Base-by-base conservation (phyloP, 1,139 yeast genomes). In the Yamadazyma buinensis region DNA sequence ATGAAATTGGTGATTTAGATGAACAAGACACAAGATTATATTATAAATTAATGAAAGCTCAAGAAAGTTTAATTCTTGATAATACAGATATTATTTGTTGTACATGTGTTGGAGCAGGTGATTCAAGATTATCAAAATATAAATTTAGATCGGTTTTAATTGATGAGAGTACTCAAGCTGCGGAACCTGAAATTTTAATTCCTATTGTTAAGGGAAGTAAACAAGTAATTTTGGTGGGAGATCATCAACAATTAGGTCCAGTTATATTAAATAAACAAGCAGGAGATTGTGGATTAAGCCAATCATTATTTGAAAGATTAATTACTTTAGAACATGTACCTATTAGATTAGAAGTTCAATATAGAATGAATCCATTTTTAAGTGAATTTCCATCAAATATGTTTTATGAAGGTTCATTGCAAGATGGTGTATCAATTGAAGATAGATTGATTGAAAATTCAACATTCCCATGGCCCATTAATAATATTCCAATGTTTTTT, bases 31-130 rank as follows among this genome's bases (percentile, higher is more conserved):
- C 76, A 4, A 64, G 59, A 33, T 7, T 7, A 4, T 43, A 84
- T 53, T 6, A 27, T 8, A 36, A 35, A 21, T 29, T 42, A 14
- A n/a, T 37, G 7, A 30, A 23, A 27, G 28, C 38, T 23, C 54
- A 67, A 29, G 95, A 85, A 52, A 51, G 51, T 15, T 58, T 57
- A 19, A 56, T 80, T 9, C 57, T 88, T 29, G 63, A 64, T 24
- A 55, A 63, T n/a, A 83, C 87, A 25, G 88, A 87, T 47, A 90
- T 88, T 29, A 80, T 90, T 13, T 87, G 96, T 60, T 75, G 88
- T 55, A 90, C 97, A 0, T 88, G 97, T 72, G 88, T 83, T 22
- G 95, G 95, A 41, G 95, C 97, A 4, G 95, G 90, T 30, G 95
- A 85, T 56, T 59, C 48, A 34, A 66, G 95, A 42, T 62, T 88